Evolutionary conservation across 176 grass and related monocot species (phyloP).

Genomic region (Guadua angustifolia): DNA sequence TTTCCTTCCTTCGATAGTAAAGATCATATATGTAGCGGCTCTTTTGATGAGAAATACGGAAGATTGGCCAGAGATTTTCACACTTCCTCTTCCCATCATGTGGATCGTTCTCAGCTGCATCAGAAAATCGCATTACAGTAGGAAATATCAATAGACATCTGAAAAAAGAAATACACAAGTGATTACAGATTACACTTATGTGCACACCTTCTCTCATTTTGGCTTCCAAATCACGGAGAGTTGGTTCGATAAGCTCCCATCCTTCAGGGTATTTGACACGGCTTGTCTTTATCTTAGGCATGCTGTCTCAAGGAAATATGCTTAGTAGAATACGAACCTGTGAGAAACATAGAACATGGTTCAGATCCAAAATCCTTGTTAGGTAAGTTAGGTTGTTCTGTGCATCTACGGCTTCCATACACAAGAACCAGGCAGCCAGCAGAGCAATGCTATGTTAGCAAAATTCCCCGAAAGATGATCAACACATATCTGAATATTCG

Average conservation of each 20-base stretch:
- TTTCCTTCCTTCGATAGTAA: conserved; percentile 86
- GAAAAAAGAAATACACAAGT: not conserved
- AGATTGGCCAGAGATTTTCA: conserved; percentile 87
- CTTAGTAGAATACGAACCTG: conserved; percentile 1
- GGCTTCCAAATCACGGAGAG: conserved; percentile 83
- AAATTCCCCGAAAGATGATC: not conserved
- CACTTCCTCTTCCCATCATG: conserved; percentile 96
- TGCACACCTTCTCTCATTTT: conserved; percentile 91
- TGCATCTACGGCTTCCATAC: not conserved
- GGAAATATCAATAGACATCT: not conserved
- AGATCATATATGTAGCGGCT: conserved; percentile 90
- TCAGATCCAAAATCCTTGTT: not conserved
- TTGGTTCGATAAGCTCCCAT: conserved; percentile 97
- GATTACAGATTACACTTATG: not conserved
- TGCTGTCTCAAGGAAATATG: conserved; percentile 35
- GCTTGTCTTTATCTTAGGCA: conserved; percentile 98
- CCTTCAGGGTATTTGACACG: conserved; percentile 92
- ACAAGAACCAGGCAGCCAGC: not conserved
- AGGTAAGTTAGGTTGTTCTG: not conserved
- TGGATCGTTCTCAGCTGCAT: conserved; percentile 89
- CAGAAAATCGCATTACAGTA: not conserved
- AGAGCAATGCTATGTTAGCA: not conserved
- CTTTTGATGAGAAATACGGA: conserved; percentile 85
- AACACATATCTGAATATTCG: not conserved
- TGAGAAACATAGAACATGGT: not conserved